phyloP scores from a whole-genome alignment of 2,329 filamentous ascomycete genomes.

The Aspergillus latus region DNA sequence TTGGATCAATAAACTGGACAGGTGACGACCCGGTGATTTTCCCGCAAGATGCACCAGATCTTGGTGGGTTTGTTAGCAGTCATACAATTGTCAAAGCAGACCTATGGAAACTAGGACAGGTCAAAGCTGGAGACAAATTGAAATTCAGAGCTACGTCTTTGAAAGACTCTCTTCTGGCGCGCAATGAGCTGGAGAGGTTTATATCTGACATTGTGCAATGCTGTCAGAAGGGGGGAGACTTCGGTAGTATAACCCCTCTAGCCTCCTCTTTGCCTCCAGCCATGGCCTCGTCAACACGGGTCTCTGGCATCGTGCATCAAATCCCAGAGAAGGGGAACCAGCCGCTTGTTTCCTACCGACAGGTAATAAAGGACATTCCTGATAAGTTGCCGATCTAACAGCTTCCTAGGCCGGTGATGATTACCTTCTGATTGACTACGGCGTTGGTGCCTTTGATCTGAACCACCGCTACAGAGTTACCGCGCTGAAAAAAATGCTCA shows the following conservation, averaged over 20 bases:
- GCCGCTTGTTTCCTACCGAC: slow-evolving; percentile 44
- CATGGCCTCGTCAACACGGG: slow-evolving; percentile 22
- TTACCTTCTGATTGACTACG: slow-evolving; percentile 59
- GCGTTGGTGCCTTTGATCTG: slow-evolving; percentile 56
- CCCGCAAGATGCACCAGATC: slow-evolving; percentile 58
- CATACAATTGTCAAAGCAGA: slow-evolving; percentile 59
- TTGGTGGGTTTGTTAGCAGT: slow-evolving; percentile 60
- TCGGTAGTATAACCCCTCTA: slow-evolving; percentile 35
- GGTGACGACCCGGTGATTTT: slow-evolving; percentile 63
- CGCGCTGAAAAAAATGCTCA: slow-evolving; percentile 52
- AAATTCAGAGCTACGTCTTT: slow-evolving; percentile 53
- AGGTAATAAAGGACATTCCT: slow-evolving; percentile 26
- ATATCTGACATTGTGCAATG: slow-evolving; percentile 45
- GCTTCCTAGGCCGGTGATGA: slow-evolving; percentile 48
- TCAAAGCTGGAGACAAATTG: slow-evolving; percentile 59
- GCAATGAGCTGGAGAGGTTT: slow-evolving; percentile 47
- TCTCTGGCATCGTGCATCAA: slow-evolving; percentile 35
- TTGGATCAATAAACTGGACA: slow-evolving; percentile 61
- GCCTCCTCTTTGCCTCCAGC: slow-evolving; percentile 25
- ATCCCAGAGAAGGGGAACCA: slow-evolving; percentile 37
- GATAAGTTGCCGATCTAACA: slow-evolving; percentile 1
- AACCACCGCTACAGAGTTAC: slow-evolving; percentile 59
- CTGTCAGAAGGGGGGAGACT: slow-evolving; percentile 34
- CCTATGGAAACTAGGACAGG: slow-evolving; percentile 62
- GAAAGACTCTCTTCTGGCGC: slow-evolving; percentile 51